These are phyloP conservation scores for Rhizoclosmatium sp. DNA, from an alignment of 192 early-diverging fungal species.

Conservation along the genomic window DNA sequence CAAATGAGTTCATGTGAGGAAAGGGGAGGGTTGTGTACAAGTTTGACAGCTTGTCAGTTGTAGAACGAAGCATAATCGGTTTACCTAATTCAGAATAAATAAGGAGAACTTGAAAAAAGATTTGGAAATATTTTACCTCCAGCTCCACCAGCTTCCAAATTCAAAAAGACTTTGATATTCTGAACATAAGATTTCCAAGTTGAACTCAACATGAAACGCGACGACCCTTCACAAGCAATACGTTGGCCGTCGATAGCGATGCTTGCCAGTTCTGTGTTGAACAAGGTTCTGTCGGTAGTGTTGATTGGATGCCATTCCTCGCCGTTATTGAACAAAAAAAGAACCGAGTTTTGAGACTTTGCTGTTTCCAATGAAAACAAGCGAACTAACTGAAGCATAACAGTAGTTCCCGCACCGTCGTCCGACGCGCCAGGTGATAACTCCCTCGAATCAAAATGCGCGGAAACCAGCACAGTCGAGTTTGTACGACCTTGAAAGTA, in stretches of 20 bases:
- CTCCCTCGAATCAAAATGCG: background rate
- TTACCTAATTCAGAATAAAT: background rate
- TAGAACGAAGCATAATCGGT: background rate
- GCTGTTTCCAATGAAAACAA: background rate
- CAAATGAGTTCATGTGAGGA: slow-evolving; percentile 2
- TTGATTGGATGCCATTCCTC: background rate
- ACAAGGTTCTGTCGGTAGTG: background rate
- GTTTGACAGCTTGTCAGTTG: background rate
- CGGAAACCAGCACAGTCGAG: background rate
- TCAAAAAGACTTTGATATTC: background rate
- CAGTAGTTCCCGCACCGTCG: background rate
- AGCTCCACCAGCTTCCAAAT: background rate
- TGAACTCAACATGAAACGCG: background rate
- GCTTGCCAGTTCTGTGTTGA: background rate
- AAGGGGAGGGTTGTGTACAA: background rate
- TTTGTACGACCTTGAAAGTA: background rate
- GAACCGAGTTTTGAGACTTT: background rate
- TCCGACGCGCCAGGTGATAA: background rate
- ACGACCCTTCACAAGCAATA: background rate
- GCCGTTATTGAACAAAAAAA: slow-evolving; percentile 3
- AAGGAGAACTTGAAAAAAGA: no score
- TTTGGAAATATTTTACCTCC: no score
- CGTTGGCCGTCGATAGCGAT: background rate
- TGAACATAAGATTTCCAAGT: background rate
- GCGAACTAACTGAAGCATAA: background rate